phyloP scores from a whole-genome alignment of 139 green algal genomes.

The Edaphochlamys debaryana region DNA sequence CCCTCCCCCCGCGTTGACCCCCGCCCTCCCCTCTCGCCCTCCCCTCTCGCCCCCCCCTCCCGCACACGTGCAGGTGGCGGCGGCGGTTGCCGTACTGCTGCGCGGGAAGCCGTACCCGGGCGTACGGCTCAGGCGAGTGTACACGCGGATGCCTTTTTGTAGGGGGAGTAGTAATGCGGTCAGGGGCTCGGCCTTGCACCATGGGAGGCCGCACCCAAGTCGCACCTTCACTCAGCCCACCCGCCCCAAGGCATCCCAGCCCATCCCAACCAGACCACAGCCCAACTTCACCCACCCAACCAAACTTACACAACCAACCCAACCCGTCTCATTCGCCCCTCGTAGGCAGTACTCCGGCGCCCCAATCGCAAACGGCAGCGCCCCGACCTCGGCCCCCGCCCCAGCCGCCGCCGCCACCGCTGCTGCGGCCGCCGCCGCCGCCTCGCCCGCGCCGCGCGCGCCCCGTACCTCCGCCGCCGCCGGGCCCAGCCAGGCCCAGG shows the following conservation, averaged over 20 bases:
- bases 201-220: too few species aligned
- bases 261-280: too few species aligned
- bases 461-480: not conserved
- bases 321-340: too few species aligned
- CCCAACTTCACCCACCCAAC: not conserved
- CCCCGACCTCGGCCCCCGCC: not conserved
- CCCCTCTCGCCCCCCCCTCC: too few species aligned
- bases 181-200: not conserved
- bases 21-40: too few species aligned
- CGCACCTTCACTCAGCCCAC: too few species aligned
- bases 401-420: not conserved
- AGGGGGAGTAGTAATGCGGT: not conserved
- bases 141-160: not conserved
- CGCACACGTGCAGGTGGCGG: not conserved
- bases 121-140: not conserved
- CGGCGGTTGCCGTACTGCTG: not conserved
- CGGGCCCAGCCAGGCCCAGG: too few species aligned
- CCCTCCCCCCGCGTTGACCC: too few species aligned
- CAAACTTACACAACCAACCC: not conserved
- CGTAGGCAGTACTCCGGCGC: too few species aligned
- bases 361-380: not conserved
- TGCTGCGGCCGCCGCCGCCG: not conserved
- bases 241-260: not conserved
- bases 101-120: conserved; percentile 4
- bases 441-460: not conserved